These are phyloP conservation scores for Breviolum minutum DNA, from an alignment of 73 alveolate genomes.

Conservation along the genomic window DNA sequence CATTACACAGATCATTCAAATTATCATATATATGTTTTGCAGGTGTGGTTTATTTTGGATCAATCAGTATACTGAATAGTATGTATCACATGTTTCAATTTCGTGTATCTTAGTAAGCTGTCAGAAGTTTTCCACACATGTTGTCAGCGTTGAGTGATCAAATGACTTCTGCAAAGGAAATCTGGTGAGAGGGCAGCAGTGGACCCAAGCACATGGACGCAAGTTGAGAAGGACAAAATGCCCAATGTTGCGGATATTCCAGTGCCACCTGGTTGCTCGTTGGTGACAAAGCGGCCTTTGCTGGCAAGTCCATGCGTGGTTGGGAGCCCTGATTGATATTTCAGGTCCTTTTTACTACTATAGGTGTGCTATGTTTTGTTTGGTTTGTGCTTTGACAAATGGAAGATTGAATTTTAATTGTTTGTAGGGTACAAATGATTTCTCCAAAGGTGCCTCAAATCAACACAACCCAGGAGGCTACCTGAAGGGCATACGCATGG, in stretches of 20 bases:
- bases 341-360: not conserved
- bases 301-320: not conserved
- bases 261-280: constrained; percentile 4
- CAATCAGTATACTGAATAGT: too few species aligned
- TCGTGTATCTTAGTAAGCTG: too few species aligned
- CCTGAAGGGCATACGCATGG: not conserved
- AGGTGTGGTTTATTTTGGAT: too few species aligned
- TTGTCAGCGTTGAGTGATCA: not conserved
- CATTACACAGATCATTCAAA: too few species aligned
- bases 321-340: not conserved
- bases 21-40: too few species aligned
- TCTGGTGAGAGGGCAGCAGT: not conserved
- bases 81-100: too few species aligned
- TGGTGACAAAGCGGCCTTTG: not conserved
- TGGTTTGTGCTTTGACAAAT: not conserved
- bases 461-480: not conserved
- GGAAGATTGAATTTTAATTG: not conserved
- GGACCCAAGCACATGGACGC: not conserved
- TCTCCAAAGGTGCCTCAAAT: not conserved
- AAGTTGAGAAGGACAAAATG: not conserved
- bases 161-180: not conserved
- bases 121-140: too few species aligned
- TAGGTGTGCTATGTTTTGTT: too few species aligned
- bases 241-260: not conserved
- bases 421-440: not conserved